Conservation (phyloP, 495 filamentous ascomycete species). For the Aspergillus carlsbadensis region DNA sequence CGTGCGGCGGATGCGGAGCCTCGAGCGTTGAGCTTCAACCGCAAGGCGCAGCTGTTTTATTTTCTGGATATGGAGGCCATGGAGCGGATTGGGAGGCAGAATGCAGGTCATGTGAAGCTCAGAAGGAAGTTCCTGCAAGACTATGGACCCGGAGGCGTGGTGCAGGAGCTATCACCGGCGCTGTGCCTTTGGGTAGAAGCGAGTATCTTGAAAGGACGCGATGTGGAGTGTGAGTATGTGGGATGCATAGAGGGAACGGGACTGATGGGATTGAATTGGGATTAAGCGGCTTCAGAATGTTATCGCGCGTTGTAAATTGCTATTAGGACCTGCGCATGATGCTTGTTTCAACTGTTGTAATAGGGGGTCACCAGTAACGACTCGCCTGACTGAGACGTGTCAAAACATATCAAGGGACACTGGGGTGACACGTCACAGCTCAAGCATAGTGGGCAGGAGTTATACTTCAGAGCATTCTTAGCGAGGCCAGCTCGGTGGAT, state of each 20-base stretch:
- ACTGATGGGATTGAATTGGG: slow-evolving; percentile 17
- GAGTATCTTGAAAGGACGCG: slow-evolving; percentile 21
- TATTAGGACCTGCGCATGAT: too few relatives aligned
- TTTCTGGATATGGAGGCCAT: slow-evolving; percentile 30
- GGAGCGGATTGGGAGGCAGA: slow-evolving; percentile 22
- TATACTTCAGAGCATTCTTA: too few relatives aligned
- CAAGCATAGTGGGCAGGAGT: too few relatives aligned
- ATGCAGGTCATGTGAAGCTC: slow-evolving; percentile 26
- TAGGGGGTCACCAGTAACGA: too few relatives aligned
- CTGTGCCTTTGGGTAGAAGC: slow-evolving; percentile 30
- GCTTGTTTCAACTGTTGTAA: too few relatives aligned
- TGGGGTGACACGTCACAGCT: too few relatives aligned
- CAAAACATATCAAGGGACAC: too few relatives aligned
- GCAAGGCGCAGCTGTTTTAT: slow-evolving; percentile 29
- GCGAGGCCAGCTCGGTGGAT: too few relatives aligned
- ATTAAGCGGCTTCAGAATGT: not conserved
- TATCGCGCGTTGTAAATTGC: too few relatives aligned
- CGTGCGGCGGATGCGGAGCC: not conserved
- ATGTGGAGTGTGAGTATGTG: slow-evolving; percentile 33
- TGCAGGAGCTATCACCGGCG: slow-evolving; percentile 12
- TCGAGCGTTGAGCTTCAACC: slow-evolving; percentile 19
- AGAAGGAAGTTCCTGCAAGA: slow-evolving; percentile 20
- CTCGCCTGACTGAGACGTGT: too few relatives aligned
- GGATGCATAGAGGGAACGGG: slow-evolving; percentile 32
- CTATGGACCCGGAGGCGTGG: slow-evolving; percentile 26